Percentiles rank a stretch among this genome's conserved stretches.
Conservation (phyloP, 139 green algal genomes). For the Dunaliella primolecta region DNA sequence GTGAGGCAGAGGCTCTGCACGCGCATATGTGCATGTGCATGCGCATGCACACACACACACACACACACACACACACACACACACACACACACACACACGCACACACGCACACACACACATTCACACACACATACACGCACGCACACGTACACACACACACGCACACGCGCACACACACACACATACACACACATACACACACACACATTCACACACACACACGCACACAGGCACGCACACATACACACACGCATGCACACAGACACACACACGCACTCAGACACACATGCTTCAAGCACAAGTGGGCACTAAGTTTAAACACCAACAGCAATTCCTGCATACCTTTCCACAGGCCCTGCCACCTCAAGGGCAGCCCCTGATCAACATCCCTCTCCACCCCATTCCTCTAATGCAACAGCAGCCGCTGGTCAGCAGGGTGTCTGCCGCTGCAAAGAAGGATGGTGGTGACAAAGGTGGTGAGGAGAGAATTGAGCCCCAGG, state of each 20-base stretch:
- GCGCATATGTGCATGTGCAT: slow-evolving; percentile 1
- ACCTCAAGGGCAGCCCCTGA: too few species aligned
- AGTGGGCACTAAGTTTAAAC: not conserved
- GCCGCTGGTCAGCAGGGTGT: not conserved
- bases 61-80: not conserved
- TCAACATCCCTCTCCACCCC: too few species aligned
- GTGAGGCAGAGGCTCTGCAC: too few species aligned
- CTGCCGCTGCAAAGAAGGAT: not conserved
- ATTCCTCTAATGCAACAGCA: not conserved
- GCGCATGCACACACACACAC: not conserved
- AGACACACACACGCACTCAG: slow-evolving; percentile 3
- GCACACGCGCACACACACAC: not conserved
- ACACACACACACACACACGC: not conserved
- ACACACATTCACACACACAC: slow-evolving; percentile 6
- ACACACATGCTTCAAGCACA: not conserved
- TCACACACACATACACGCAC: slow-evolving; percentile 3
- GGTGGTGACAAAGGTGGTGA: too few species aligned
- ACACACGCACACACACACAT: slow-evolving; percentile 6
- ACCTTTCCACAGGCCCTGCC: not conserved
- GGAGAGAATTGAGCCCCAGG: too few species aligned
- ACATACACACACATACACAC: slow-evolving; percentile 10
- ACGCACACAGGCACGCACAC: slow-evolving; percentile 1
- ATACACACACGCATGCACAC: slow-evolving; percentile 6
- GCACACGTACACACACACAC: not conserved
- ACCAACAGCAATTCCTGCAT: not conserved